These are phyloP conservation scores for Bonia amplexicaulis DNA, from an alignment of 176 grass and related monocot species.

Conservation along the genomic window DNA sequence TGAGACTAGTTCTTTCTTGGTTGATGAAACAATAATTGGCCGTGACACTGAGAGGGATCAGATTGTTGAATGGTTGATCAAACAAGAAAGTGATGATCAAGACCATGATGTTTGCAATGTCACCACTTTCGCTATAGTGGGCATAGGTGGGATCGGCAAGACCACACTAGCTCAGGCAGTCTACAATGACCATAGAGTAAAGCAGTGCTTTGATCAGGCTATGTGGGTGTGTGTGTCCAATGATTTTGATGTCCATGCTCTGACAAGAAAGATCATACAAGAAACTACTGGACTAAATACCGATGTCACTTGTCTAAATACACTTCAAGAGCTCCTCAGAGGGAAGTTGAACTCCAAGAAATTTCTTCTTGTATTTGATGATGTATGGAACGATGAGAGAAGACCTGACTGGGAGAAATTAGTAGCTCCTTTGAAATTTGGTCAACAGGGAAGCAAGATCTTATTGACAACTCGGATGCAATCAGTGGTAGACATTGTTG, in stretches of 20 bases:
- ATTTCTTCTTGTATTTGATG: slow-evolving; percentile 21
- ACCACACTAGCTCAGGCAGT: background rate
- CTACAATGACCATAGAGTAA: background rate
- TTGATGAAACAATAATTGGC: background rate
- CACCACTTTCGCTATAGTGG: background rate
- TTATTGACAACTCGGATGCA: slow-evolving; percentile 19
- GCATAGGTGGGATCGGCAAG: background rate
- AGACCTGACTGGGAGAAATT: background rate
- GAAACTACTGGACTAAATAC: background rate
- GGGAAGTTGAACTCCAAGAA: background rate
- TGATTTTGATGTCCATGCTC: background rate
- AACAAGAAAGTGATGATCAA: background rate
- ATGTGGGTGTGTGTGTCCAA: background rate
- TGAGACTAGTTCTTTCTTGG: background rate
- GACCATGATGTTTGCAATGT: background rate
- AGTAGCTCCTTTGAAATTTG: background rate
- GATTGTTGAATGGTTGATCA: background rate
- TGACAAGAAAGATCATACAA: background rate
- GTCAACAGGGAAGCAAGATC: background rate
- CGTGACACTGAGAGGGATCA: background rate
- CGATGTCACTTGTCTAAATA: background rate
- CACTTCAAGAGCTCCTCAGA: background rate
- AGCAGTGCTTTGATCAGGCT: background rate
- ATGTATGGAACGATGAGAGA: background rate
- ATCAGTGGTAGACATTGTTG: background rate